Percentiles rank a stretch among this genome's conserved stretches.
These are phyloP conservation scores for Sphaerobolus stellatus DNA, from an alignment of 1,284 basidiomycete species.

Conservation along the genomic window DNA sequence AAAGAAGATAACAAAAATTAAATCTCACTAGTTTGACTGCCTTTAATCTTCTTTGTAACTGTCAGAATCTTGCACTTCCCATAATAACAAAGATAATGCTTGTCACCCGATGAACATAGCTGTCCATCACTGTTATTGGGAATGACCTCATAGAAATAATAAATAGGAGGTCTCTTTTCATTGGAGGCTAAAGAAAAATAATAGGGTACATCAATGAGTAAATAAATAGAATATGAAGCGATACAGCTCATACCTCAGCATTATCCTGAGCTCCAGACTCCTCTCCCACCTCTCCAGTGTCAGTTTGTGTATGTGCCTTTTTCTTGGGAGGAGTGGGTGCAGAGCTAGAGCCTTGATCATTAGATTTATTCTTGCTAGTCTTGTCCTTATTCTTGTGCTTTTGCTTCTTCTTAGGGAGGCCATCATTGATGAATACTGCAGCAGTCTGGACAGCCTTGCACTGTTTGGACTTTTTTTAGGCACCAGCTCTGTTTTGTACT, in stretches of 20 bases:
- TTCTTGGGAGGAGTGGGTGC: background rate
- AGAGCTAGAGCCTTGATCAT: background rate
- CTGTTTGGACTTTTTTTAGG: background rate
- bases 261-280: background rate
- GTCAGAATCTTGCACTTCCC: slow-evolving; percentile 22
- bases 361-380: background rate
- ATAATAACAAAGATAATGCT: slow-evolving; percentile 26
- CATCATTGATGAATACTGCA: background rate
- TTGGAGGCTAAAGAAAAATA: background rate
- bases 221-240: background rate
- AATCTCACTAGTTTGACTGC: background rate
- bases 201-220: too few relatives aligned
- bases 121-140: slow-evolving; percentile 14
- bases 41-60: slow-evolving; percentile 13
- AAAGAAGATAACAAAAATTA: background rate
- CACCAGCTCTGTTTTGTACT: background rate
- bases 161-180: slow-evolving; percentile 18
- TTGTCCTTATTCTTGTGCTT: too few relatives aligned
- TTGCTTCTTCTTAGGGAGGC: background rate
- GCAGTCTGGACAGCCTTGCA: background rate
- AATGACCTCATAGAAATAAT: slow-evolving; percentile 22
- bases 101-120: slow-evolving; percentile 11
- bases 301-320: background rate
- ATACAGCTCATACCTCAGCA: background rate
- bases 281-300: background rate